Conservation (phyloP, 139 green algal genomes). For the Chlorella sorokiniana region DNA sequence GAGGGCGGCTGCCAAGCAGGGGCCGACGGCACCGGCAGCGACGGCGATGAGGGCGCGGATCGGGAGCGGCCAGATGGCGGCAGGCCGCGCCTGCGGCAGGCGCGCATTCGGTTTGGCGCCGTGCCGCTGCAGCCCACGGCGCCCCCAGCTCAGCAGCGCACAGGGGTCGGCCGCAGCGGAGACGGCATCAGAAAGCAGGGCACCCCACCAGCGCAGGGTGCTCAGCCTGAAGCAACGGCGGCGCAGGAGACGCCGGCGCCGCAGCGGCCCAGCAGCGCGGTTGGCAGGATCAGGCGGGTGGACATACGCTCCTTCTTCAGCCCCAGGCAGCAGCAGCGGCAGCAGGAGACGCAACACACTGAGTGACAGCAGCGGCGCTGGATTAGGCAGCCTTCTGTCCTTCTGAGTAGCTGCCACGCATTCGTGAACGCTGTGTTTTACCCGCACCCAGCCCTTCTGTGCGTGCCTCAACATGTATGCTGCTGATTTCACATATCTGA, state of each 20-base stretch:
- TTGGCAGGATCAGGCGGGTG: constrained; percentile 13
- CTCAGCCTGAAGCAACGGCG: not conserved
- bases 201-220: not conserved
- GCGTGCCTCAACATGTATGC: too few relatives aligned
- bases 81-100: not conserved
- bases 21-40: not conserved
- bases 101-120: not conserved
- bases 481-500: too few relatives aligned
- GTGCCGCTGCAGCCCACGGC: not conserved
- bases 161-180: not conserved
- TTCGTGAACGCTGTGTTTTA: too few relatives aligned
- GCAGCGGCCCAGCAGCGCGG: not conserved
- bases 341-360: not conserved
- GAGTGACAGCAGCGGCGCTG: not conserved
- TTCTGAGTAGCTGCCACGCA: not conserved
- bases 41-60: not conserved
- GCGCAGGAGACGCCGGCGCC: not conserved
- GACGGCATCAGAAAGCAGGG: not conserved
- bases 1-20: not conserved
- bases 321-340: not conserved
- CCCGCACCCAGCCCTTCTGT: too few relatives aligned
- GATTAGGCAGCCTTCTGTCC: not conserved
- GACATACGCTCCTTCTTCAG: constrained; percentile 25
- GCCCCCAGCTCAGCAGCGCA: not conserved
- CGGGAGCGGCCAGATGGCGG: too few relatives aligned